These are phyloP conservation scores for Mortierella sp. DNA, from an alignment of 371 early-diverging fungal species.

Conservation along the genomic window DNA sequence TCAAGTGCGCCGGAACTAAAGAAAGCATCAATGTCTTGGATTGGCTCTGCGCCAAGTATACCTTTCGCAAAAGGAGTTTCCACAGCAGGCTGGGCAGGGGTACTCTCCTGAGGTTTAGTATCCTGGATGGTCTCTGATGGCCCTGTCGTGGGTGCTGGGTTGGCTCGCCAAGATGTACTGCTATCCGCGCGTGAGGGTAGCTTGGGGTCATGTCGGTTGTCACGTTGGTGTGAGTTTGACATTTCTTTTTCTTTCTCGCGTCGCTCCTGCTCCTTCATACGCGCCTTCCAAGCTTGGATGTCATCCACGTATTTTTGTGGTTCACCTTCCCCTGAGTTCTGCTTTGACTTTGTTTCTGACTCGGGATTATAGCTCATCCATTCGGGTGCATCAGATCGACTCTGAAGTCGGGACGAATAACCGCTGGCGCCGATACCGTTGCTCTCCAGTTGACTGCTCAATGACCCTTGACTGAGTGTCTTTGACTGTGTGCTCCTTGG, in stretches of 20 bases:
- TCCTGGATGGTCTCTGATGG: slow-evolving; percentile 12
- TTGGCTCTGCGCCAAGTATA: slow-evolving; percentile 28
- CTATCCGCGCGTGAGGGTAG: slow-evolving; percentile 50
- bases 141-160: not conserved
- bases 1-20: slow-evolving; percentile 55
- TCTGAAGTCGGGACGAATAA: slow-evolving; percentile 10
- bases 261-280: slow-evolving; percentile 70
- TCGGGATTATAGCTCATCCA: slow-evolving; percentile 77
- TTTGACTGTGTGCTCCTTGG: slow-evolving; percentile 19
- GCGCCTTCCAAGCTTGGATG: slow-evolving; percentile 71
- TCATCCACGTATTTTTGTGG: slow-evolving; percentile 60
- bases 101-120: slow-evolving; percentile 6
- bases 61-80: slow-evolving; percentile 29
- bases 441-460: slow-evolving; percentile 8
- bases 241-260: slow-evolving; percentile 48
- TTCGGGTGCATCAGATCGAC: slow-evolving; percentile 63
- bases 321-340: slow-evolving; percentile 33
- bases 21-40: slow-evolving; percentile 54
- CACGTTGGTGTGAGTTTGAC: slow-evolving; percentile 17
- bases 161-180: slow-evolving; percentile 54
- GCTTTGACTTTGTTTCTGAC: slow-evolving; percentile 47
- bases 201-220: slow-evolving; percentile 31
- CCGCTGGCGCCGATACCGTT: slow-evolving; percentile 6
- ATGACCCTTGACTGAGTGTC: slow-evolving; percentile 16
- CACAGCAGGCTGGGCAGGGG: not conserved